Conservation (phyloP, 345 rosid species). For the Populus simonii region DNA sequence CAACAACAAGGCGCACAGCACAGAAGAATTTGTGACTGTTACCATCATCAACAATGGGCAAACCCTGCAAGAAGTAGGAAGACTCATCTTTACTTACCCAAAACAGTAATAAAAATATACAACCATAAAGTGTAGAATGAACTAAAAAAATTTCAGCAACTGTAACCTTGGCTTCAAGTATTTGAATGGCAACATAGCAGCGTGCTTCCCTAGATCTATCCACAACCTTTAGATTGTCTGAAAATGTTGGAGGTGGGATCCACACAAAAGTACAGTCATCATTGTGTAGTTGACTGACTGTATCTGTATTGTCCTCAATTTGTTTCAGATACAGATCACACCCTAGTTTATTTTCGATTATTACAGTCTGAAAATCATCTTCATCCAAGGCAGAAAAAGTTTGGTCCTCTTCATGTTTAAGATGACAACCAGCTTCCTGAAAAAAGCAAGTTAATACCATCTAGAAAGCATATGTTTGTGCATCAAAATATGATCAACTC, state of each 20-base stretch:
- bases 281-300: constrained; percentile 54
- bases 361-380: constrained; percentile 83
- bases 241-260: constrained; percentile 95
- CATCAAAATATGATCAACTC: neutral
- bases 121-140: neutral
- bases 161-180: constrained; percentile 87
- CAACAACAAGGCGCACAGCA: constrained; percentile 82
- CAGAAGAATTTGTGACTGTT: constrained; percentile 88
- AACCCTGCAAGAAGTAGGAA: constrained; percentile 53
- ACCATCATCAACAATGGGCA: constrained; percentile 80
- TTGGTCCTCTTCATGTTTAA: constrained; percentile 52
- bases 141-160: constrained; percentile 1
- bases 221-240: constrained; percentile 74
- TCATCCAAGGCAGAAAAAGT: constrained; percentile 88
- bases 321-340: constrained; percentile 74
- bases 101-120: neutral
- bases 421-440: constrained; percentile 57
- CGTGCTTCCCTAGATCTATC: constrained; percentile 78
- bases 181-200: constrained; percentile 64
- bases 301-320: constrained; percentile 59
- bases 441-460: constrained; percentile 4
- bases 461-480: neutral
- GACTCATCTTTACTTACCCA: constrained; percentile 2
- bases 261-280: constrained; percentile 59
- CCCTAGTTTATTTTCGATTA: constrained; percentile 88